Percentiles rank a stretch among this genome's conserved stretches.
phyloP scores from a whole-genome alignment of 2,329 filamentous ascomycete species.

The Neocatenulostroma microsporum region DNA sequence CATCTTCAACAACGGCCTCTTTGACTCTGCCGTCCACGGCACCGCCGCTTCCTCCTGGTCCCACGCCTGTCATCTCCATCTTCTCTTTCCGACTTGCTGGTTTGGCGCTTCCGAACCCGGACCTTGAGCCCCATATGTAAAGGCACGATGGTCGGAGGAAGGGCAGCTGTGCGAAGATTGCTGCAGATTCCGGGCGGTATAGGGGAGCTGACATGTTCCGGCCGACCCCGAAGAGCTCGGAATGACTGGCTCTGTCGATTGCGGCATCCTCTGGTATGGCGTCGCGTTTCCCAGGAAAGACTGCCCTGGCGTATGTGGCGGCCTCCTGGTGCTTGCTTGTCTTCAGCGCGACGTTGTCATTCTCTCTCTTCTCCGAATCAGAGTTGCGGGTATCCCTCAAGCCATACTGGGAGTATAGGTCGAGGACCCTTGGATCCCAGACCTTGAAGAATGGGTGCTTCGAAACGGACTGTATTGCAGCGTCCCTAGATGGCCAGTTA shows the following conservation, averaged over 20 bases:
- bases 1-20: slow-evolving; percentile 54
- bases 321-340: slow-evolving; percentile 89
- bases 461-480: slow-evolving; percentile 59
- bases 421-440: slow-evolving; percentile 76
- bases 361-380: slow-evolving; percentile 24
- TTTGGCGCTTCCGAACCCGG: too few relatives aligned
- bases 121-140: slow-evolving; percentile 60
- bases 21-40: slow-evolving; percentile 57
- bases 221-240: slow-evolving; percentile 30
- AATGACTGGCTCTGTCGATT: slow-evolving; percentile 34
- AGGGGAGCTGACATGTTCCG: slow-evolving; percentile 49
- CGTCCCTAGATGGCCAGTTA: slow-evolving; percentile 67
- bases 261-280: slow-evolving; percentile 19
- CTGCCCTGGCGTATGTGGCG: too few relatives aligned
- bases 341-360: slow-evolving; percentile 60
- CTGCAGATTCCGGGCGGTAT: slow-evolving; percentile 58
- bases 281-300: slow-evolving; percentile 49
- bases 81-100: too few relatives aligned
- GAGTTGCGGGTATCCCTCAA: slow-evolving; percentile 48
- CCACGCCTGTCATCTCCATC: slow-evolving; percentile 56
- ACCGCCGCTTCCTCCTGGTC: slow-evolving; percentile 61
- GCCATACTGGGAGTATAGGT: slow-evolving; percentile 64
- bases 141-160: slow-evolving; percentile 57
- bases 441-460: slow-evolving; percentile 66
- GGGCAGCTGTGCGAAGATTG: slow-evolving; percentile 51